Base-by-base conservation (phyloP, 345 rosid genomes). In the Populus simonii region DNA sequence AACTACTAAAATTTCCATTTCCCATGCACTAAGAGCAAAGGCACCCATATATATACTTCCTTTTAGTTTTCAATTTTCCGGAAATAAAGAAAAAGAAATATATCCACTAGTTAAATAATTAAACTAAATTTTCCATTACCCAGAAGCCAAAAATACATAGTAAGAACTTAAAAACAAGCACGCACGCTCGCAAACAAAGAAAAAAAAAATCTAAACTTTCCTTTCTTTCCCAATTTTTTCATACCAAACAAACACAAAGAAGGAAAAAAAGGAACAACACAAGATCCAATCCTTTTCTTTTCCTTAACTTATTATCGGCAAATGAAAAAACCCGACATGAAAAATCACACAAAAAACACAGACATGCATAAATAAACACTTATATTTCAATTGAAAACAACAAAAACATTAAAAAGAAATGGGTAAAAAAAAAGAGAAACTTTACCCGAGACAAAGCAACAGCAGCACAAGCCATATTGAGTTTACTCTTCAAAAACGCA, bases 381-480 rank as follows among this genome's bases (percentile, higher is more conserved):
- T 45, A 12, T 35, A 18, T 16, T 4, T 33, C 41, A 38, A 63
- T n/a, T 16, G 45, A 10, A 8, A 7, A 41, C 33, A 23, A 7
- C n/a, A 51, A 25, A 18, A 4, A 63, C 2, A 35, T n/a, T 18
- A 33, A 8, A 15, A 43, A 6, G 15, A 16, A 27, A 43, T 3
- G 47, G 47, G 47, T 2, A 16, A 6, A 15, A 55, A 23, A 23
- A 33, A 72, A 13, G 23, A n/a, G 35, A 41, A 68, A 22, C 29
- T 20, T 77, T 77, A 81, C 84, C 74, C 84, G 72, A 36, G 84
- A 78, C 57, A 53, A 47, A 25, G 81, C 81, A 23, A 82, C 84
- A 13, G 81, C 81, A 31, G 84, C 84, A 31, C 84, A 82, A 43
- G 84, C 84, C 29, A 82, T 66, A 29, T 57, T 78, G 76, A 82